Base-by-base conservation (phyloP, 2,329 filamentous ascomycete species). In the Periconia sp. region DNA sequence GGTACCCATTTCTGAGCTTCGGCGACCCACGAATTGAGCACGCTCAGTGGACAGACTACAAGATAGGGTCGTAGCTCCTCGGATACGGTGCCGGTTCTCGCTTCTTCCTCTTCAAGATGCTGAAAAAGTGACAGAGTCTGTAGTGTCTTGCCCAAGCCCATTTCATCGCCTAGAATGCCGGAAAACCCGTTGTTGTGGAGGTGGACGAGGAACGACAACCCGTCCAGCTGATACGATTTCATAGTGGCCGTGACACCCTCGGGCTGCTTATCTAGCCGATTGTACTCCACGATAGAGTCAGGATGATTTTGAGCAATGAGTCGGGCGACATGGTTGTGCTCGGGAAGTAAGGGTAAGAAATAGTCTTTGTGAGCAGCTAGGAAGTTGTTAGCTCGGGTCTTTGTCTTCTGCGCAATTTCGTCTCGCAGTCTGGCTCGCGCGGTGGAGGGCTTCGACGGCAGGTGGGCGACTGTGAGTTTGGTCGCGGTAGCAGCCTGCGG, bases 181-280 rank as follows among this genome's bases (percentile, higher is more conserved):
- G 97, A 97, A 54, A 99, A 85, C 69, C 96, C 97, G 76, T 99
- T 99, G 84, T 97, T 96, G 81, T 96, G 96, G 3, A 99, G 82
- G 13, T 95, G 96, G 39, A 97, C 86, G 88, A 99, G 95, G 89
- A 92, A 99, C 65, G 97, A 94, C 23, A 99, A 78, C 77, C 94
- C 94, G 79, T 95, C 96, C 68, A 99, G 62, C 73, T 99, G 94
- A 72, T 99, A 99, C 63, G 97, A 94, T 73, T 99, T 99, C 63
- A 99, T 76, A 0, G 56, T 71, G 1, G 80, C 80, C 2, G 58
- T 75, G 10, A 83, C 71, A 2, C 72, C 71, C 41, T 63, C 40
- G 2, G 74, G 78, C 48, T 80, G 78, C 31, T 68, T 51, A 4
- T 57, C 45, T 4, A 79, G 52, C 6, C 71, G 60, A 34, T 69